Evolutionary conservation across 345 rosid genomes (phyloP).

Genomic region (Anacardium occidentale): DNA sequence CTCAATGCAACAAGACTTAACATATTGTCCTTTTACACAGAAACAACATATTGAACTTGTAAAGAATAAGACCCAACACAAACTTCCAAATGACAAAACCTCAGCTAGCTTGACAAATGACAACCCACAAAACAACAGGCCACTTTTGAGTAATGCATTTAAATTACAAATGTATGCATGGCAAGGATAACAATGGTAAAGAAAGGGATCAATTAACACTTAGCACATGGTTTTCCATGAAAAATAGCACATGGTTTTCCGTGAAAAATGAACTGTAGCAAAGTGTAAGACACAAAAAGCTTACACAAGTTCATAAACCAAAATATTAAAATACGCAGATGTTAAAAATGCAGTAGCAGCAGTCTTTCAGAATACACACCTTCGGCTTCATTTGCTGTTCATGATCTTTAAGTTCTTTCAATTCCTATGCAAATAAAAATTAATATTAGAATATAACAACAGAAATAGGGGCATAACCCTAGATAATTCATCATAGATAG

Average conservation of each 20-base stretch:
- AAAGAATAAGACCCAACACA: neutral
- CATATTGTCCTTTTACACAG: neutral
- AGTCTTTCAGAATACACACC: constrained; percentile 39
- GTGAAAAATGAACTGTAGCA: neutral
- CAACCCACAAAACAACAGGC: neutral
- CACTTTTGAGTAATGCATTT: too few relatives aligned
- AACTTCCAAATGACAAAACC: neutral
- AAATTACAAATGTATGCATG: neutral
- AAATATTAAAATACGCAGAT: neutral
- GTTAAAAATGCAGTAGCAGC: constrained; percentile 1
- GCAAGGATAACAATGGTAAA: neutral
- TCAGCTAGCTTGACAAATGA: neutral
- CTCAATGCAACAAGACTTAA: neutral
- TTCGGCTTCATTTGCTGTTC: constrained; percentile 91
- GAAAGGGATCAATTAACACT: neutral
- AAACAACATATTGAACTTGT: neutral
- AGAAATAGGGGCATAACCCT: constrained; percentile 9
- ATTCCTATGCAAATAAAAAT: constrained; percentile 54
- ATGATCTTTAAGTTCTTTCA: constrained; percentile 75
- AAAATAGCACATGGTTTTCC: constrained; percentile 13
- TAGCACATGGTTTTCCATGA: constrained; percentile 10
- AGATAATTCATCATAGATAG: constrained; percentile 8
- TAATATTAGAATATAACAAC: constrained; percentile 13
- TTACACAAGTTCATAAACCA: constrained; percentile 3
- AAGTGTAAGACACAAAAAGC: neutral